Conservation (phyloP, 169 alveolate genomes). For the Plasmodium adleri region DNA sequence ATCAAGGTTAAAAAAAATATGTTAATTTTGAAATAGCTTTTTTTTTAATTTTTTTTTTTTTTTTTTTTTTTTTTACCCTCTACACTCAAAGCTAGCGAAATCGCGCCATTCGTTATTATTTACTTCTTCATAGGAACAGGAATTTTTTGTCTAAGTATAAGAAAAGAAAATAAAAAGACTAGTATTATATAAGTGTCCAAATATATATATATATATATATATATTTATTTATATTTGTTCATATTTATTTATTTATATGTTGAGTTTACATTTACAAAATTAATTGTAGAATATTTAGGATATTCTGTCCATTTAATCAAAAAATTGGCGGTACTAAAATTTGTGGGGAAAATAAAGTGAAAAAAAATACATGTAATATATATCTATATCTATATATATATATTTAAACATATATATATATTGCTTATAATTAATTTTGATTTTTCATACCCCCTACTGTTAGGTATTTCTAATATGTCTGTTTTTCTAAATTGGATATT, state of each 20-base stretch:
- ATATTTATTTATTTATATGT: neutral
- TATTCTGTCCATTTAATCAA: constrained; percentile 64
- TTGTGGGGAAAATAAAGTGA: neutral
- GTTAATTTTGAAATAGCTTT: neutral
- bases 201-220: neutral
- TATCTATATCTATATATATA: neutral
- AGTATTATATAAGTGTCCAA: neutral
- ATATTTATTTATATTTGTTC: neutral
- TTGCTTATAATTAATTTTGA: neutral
- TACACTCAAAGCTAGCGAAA: constrained; percentile 64
- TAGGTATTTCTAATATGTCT: constrained; percentile 45
- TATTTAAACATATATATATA: neutral
- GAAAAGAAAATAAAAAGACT: constrained; percentile 1
- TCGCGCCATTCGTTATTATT: constrained; percentile 42
- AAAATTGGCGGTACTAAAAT: constrained; percentile 62
- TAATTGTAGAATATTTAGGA: constrained; percentile 66
- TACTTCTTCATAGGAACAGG: constrained; percentile 33
- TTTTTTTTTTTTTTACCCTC: constrained; percentile 35
- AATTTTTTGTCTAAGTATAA: constrained; percentile 32
- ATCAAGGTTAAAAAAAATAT: neutral
- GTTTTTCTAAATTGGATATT: constrained; percentile 50
- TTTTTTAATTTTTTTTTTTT: constrained; percentile 4
- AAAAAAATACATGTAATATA: neutral
- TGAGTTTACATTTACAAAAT: constrained; percentile 40
- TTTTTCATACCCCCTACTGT: constrained; percentile 69